phyloP scores from a whole-genome alignment of 371 early-diverging fungal species.

The Haplosporangium sp. region DNA sequence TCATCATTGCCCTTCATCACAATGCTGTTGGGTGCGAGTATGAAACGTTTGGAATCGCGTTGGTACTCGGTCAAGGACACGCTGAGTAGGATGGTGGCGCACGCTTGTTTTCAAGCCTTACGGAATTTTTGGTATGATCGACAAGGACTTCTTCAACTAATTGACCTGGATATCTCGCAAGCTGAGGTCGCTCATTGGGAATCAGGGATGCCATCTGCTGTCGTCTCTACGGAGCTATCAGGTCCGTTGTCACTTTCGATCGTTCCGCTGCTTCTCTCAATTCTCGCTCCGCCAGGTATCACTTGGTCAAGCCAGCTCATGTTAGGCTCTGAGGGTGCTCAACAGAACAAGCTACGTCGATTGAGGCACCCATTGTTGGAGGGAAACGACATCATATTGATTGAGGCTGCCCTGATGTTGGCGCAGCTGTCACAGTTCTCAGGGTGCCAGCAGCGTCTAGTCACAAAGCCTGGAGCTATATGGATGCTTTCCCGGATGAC shows the following conservation, averaged over 20 bases:
- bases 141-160: constrained; percentile 17
- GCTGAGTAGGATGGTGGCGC: constrained; percentile 9
- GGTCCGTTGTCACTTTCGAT: constrained; percentile 6
- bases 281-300: constrained; percentile 22
- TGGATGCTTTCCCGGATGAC: constrained; percentile 42
- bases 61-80: constrained; percentile 7
- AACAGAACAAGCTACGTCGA: background rate
- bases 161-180: constrained; percentile 10
- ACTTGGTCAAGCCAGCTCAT: constrained; percentile 31
- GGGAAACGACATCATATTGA: constrained; percentile 11
- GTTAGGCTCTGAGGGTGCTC: background rate
- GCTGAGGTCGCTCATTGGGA: constrained; percentile 7
- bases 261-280: constrained; percentile 25
- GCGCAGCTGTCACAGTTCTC: constrained; percentile 16
- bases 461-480: constrained; percentile 30
- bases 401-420: constrained; percentile 25
- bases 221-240: background rate
- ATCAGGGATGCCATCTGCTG: constrained; percentile 10
- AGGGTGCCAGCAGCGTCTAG: constrained; percentile 31
- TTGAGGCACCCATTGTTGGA: constrained; percentile 29
- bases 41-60: constrained; percentile 12
- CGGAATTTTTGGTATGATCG: constrained; percentile 37
- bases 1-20: constrained; percentile 24
- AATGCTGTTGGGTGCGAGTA: constrained; percentile 17
- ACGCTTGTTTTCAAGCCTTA: constrained; percentile 20